Evolutionary conservation across 2,329 filamentous ascomycete genomes (phyloP).

Genomic region (Cladosporium cucumerinum): DNA sequence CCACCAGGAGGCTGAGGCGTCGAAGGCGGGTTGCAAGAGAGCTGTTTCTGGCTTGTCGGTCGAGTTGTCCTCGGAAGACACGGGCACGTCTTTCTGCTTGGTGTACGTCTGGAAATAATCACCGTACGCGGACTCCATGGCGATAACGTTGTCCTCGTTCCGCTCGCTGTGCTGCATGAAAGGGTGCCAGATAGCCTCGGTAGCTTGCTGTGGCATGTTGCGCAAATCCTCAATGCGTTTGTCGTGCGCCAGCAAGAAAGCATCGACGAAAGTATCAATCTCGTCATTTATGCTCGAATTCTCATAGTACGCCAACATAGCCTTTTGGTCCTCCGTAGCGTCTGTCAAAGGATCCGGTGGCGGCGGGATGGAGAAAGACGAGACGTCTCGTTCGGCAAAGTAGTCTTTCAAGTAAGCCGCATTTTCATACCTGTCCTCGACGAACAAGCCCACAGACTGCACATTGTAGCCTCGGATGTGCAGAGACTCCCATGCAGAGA

Average conservation of each 20-base stretch:
- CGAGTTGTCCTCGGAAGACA: not conserved
- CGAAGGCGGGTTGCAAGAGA: constrained; percentile 65
- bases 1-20: constrained; percentile 88
- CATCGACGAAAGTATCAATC: constrained; percentile 47
- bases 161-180: constrained; percentile 76
- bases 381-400: constrained; percentile 59
- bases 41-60: constrained; percentile 22
- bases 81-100: constrained; percentile 31
- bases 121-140: constrained; percentile 76
- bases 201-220: constrained; percentile 59
- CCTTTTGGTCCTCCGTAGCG: constrained; percentile 49
- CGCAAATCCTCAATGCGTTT: constrained; percentile 58
- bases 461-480: constrained; percentile 76
- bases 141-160: constrained; percentile 59
- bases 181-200: constrained; percentile 74
- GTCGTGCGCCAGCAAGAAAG: constrained; percentile 54
- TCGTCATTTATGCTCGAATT: constrained; percentile 39
- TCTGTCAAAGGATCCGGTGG: constrained; percentile 54
- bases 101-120: constrained; percentile 68
- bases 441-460: constrained; percentile 66
- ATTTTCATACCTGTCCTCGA: constrained; percentile 64
- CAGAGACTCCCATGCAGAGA: constrained; percentile 76
- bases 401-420: constrained; percentile 65
- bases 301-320: constrained; percentile 64
- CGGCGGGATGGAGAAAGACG: constrained; percentile 53